Base-by-base conservation (phyloP, 2,329 filamentous ascomycete species). In the Phaeoacremonium minimum region DNA sequence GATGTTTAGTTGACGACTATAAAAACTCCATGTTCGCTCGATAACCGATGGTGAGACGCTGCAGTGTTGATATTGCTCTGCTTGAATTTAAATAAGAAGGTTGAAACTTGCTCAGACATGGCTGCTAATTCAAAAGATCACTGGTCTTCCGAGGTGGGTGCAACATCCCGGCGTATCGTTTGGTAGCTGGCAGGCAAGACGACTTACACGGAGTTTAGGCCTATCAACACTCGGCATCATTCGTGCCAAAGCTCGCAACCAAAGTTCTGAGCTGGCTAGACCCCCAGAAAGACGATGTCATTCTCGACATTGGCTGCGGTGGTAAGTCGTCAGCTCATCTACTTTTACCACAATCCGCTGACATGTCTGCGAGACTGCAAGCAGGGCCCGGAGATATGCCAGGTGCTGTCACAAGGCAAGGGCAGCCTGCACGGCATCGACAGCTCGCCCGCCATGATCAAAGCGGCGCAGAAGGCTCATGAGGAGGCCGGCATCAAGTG, bases 281-380 rank as follows among this genome's bases (percentile, higher is more conserved):
- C 45, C 66, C 78, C 1, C 66, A 77, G 39, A 64, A 69, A 18
- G 69, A 75, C 44, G 79, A 84, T 50, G 53, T 61, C 13, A 67
- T 84, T 15, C 61, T 84, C 3, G 80, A 84, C 44, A 58, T 84
- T 36, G 80, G 80, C 12, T 84, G 80, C 46, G 80, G 80, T 30
- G 79, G 74, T 76, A 39, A 42, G 61, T 56, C 6, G 13, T n/a
- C n/a, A n/a, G n/a, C n/a, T n/a, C n/a, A n/a, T n/a, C n/a, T n/a
- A 18, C 20, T 32, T n/a, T 9, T 20, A 11, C 28, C 16, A 15
- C 15, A 18, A 15, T 35, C 18, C 35, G 19, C 42, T 50, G 31
- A 49, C 18, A 6, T n/a, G n/a, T n/a, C n/a, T n/a, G n/a, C n/a
- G n/a, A 34, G 32, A 34, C 20, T 18, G 32, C 7, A 17, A n/a